phyloP scores from a whole-genome alignment of 2,329 filamentous ascomycete genomes.

The Diaporthe destruens region DNA sequence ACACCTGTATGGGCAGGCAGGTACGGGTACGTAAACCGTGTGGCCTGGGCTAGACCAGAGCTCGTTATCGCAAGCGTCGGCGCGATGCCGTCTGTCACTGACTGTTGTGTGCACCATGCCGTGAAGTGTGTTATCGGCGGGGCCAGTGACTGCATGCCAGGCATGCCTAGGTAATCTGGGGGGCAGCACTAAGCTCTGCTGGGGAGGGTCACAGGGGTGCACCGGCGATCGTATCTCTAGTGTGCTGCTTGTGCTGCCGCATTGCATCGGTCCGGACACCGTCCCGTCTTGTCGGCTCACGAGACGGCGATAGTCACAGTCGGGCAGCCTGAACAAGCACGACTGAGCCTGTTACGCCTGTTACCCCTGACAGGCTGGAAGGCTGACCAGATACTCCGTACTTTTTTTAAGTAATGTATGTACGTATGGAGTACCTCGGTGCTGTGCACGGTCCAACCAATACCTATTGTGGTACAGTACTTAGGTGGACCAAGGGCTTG shows the following conservation, averaged over 20 bases:
- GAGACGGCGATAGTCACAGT: background rate
- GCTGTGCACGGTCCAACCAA: slow-evolving; percentile 12
- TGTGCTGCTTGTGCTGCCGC: slow-evolving; percentile 3
- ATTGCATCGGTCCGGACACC: slow-evolving; percentile 7
- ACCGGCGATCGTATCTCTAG: background rate
- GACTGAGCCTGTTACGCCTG: background rate
- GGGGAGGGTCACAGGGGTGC: background rate
- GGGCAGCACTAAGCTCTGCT: slow-evolving; percentile 25
- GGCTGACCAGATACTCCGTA: too few relatives aligned
- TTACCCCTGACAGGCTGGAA: background rate
- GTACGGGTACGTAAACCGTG: background rate
- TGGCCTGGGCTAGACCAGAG: background rate
- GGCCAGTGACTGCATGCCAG: background rate
- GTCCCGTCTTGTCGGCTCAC: slow-evolving; percentile 8
- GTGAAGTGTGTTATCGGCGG: slow-evolving; percentile 23
- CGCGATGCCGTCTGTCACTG: slow-evolving; percentile 7
- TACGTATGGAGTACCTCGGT: too few relatives aligned
- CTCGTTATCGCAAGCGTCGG: background rate
- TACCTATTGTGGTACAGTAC: background rate
- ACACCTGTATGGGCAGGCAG: background rate
- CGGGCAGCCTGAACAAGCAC: background rate
- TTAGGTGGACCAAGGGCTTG: background rate
- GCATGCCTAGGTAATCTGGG: slow-evolving; percentile 9
- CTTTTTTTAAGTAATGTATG: too few relatives aligned
- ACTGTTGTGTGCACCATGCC: slow-evolving; percentile 16